Evolutionary conservation across 2,329 filamentous ascomycete genomes (phyloP), one percentile per base, ranked within the genome.

Genomic region (Pyrenophora seminiperda): DNA sequence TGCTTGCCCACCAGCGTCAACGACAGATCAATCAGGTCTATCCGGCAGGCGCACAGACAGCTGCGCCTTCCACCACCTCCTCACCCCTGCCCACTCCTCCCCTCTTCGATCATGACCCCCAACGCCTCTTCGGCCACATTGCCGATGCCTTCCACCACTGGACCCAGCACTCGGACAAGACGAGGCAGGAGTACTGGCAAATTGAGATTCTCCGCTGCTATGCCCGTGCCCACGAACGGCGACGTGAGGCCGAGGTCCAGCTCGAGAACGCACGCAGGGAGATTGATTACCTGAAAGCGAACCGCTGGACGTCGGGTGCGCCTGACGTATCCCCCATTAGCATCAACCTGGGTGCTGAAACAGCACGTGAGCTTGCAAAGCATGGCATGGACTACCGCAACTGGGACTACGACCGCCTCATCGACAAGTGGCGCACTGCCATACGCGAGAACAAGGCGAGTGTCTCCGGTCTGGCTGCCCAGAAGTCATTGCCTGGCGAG

Each of bases 141-240:
- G 82, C 88, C n/a, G 83, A 86, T 11, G 86, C 90, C 0, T 96
- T 86, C 68, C 80, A 82, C 5, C 87, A 90, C 33, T 97, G 92
- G 92, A 83, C 83, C 42, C 77, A 78, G 1, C 77, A 94, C 19
- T 74, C 85, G 0, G 75, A 78, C n/a, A 56, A 70, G 20, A 72
- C 77, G 34, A 66, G 73, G 39, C 69, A 75, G 38, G 72, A 75
- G 27, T 71, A 68, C 22, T 80, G 78, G 78, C 74, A 74, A 46
- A 59, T 79, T 24, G 77, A 80, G 57, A 70, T 77, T 13, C 61
- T 78, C 39, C 74, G 78, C 32, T 74, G 75, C 22, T 77, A 74
- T 54, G 71, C 73, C n/a, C 72, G 72, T 13, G 68, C 72, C 5
- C 65, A 74, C 41, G 73, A 78, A 30, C 55, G 66, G 19, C 66